These are phyloP conservation scores for Russula earlei DNA, from an alignment of 768 basidiomycete species.

Conservation along the genomic window DNA sequence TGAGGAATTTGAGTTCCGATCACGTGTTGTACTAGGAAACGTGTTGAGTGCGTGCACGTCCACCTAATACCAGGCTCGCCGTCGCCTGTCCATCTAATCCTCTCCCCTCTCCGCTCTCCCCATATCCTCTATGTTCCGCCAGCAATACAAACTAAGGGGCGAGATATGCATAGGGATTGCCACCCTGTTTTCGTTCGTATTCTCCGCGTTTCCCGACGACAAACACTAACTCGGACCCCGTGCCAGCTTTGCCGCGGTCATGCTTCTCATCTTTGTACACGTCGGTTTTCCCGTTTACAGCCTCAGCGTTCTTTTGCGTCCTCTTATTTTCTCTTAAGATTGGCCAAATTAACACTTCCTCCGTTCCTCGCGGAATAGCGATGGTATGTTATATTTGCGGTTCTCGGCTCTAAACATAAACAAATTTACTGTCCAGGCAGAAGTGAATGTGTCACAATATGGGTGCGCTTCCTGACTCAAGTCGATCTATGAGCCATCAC, in stretches of 20 bases:
- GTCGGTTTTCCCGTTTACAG: slow-evolving; percentile 34
- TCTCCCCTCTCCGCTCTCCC: neutral
- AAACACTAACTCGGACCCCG: slow-evolving; percentile 29
- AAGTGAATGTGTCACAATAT: slow-evolving; percentile 60
- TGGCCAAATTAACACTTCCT: slow-evolving; percentile 73
- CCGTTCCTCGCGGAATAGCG: slow-evolving; percentile 58
- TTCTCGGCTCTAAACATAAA: slow-evolving; percentile 16
- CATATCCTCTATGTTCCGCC: slow-evolving; percentile 3
- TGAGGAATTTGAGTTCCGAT: neutral
- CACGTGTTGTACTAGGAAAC: slow-evolving; percentile 23
- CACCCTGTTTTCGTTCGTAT: slow-evolving; percentile 60
- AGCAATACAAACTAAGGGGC: slow-evolving; percentile 43
- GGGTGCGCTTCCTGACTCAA: slow-evolving; percentile 38
- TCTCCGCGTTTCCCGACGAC: slow-evolving; percentile 13
- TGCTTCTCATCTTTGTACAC: slow-evolving; percentile 73
- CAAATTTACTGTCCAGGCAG: slow-evolving; percentile 36
- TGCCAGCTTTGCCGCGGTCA: slow-evolving; percentile 37
- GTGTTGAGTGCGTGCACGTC: slow-evolving; percentile 34
- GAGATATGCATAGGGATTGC: slow-evolving; percentile 69
- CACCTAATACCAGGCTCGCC: slow-evolving; percentile 1
- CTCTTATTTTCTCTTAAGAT: slow-evolving; percentile 38
- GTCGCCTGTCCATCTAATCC: slow-evolving; percentile 9
- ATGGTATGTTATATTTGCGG: slow-evolving; percentile 43
- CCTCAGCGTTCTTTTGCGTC: slow-evolving; percentile 21
- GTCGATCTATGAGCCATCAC: slow-evolving; percentile 1